Evolutionary conservation across 2,329 filamentous ascomycete genomes (phyloP).

Genomic region (Malbranchea zuffiana): DNA sequence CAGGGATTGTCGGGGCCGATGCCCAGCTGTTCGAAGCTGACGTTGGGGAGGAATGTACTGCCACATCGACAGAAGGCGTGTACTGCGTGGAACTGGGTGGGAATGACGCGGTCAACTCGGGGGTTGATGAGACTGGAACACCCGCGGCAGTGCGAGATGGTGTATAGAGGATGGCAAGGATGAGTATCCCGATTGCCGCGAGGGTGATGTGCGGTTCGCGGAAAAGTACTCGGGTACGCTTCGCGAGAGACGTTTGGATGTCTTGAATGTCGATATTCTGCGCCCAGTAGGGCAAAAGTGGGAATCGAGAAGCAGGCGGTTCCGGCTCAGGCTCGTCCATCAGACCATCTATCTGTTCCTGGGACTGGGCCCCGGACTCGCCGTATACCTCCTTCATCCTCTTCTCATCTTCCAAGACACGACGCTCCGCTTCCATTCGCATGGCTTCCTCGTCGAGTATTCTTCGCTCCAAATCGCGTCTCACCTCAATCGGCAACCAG

Average conservation of each 20-base stretch:
- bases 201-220: slow-evolving; percentile 4
- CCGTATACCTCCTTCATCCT: slow-evolving; percentile 16
- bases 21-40: not conserved
- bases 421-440: slow-evolving; percentile 16
- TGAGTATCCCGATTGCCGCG: not conserved
- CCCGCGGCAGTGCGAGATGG: not conserved
- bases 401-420: slow-evolving; percentile 14
- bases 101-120: too few species aligned
- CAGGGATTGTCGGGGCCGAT: slow-evolving; percentile 1
- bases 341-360: slow-evolving; percentile 15
- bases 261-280: not conserved
- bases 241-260: not conserved
- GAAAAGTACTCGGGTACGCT: not conserved
- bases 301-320: not conserved
- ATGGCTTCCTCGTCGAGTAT: slow-evolving; percentile 32
- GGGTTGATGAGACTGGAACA: too few species aligned
- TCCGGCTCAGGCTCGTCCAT: slow-evolving; percentile 1
- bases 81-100: slow-evolving; percentile 1
- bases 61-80: slow-evolving; percentile 1
- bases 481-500: slow-evolving; percentile 45
- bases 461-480: slow-evolving; percentile 39
- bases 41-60: slow-evolving; percentile 5
- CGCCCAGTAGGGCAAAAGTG: not conserved
- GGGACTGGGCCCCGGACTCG: slow-evolving; percentile 8
- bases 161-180: slow-evolving; percentile 3